Evolutionary conservation across 176 grass and related monocot species (phyloP).

Genomic region (Oryza meridionalis): DNA sequence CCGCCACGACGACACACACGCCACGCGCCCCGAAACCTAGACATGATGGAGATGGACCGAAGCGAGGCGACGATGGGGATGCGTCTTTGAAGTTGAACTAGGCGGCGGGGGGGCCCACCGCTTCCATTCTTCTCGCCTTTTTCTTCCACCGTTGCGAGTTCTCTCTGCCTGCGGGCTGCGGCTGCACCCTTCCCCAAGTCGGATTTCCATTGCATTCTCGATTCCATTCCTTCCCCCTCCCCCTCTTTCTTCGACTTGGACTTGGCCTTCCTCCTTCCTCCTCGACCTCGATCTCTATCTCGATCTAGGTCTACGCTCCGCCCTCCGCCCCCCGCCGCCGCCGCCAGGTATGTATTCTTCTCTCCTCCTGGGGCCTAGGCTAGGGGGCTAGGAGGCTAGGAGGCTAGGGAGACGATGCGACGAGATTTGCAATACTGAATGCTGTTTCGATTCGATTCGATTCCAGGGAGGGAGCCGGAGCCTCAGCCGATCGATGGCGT

Average conservation of each 20-base stretch:
- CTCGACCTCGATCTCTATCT: neutral
- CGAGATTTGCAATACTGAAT: neutral
- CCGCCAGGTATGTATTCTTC: neutral
- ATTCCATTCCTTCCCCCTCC: neutral
- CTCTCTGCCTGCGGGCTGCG: too few relatives aligned
- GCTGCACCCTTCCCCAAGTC: neutral
- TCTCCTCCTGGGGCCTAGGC: neutral
- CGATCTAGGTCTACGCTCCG: neutral
- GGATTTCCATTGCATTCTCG: neutral
- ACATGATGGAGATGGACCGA: too few relatives aligned
- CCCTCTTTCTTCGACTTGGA: neutral
- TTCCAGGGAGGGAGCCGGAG: neutral
- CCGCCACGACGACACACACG: too few relatives aligned
- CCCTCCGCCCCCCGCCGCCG: neutral
- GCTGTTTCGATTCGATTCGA: neutral
- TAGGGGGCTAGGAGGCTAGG: too few relatives aligned
- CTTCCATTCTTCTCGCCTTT: neutral
- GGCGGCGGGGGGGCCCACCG: too few relatives aligned
- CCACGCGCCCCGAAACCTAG: neutral
- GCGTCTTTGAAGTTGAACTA: neutral
- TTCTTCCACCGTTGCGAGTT: neutral
- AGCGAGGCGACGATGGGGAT: too few relatives aligned
- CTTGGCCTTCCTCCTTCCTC: neutral
- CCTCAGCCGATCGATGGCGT: conserved; percentile 46
- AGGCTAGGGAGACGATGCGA: too few relatives aligned